Percentiles rank a stretch among this genome's conserved stretches.
Evolutionary conservation across 306 rosid species (phyloP).

Genomic region (Malus domestica): DNA sequence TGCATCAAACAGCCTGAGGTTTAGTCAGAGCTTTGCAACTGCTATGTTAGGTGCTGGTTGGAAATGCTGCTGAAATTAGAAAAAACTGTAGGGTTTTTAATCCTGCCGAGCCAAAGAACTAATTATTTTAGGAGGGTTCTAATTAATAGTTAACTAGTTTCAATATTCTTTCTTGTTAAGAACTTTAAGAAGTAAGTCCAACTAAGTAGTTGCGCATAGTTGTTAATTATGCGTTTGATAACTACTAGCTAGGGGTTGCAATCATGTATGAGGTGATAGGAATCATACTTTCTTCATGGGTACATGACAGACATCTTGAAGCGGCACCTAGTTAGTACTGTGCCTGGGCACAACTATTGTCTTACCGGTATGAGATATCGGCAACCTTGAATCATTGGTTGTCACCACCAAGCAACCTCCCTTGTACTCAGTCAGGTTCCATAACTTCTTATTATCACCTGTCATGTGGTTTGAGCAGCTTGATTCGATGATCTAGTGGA

Average conservation of each 20-base stretch:
- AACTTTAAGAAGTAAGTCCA: background rate
- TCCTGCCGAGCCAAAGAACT: background rate
- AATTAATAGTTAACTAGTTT: background rate
- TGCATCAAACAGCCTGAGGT: slow-evolving; percentile 12
- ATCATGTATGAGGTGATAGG: background rate
- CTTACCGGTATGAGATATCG: too few species aligned
- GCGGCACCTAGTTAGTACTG: too few species aligned
- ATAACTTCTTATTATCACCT: too few species aligned
- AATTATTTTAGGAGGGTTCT: background rate
- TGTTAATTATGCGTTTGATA: background rate
- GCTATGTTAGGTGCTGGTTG: slow-evolving; percentile 41
- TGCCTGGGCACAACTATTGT: too few species aligned
- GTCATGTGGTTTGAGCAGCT: too few species aligned
- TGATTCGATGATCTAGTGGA: background rate
- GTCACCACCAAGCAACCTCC: too few species aligned
- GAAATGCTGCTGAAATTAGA: slow-evolving; percentile 35
- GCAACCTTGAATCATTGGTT: too few species aligned
- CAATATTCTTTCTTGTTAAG: background rate
- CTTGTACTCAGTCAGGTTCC: too few species aligned
- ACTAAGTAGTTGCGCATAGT: background rate
- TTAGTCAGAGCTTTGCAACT: slow-evolving; percentile 23
- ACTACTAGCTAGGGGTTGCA: background rate
- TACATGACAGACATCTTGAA: too few species aligned
- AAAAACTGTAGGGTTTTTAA: slow-evolving; percentile 46
- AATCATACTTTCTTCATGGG: background rate